phyloP scores from a whole-genome alignment of 2,329 filamentous ascomycete species.

The Teratosphaeria pseudoeucalypti region DNA sequence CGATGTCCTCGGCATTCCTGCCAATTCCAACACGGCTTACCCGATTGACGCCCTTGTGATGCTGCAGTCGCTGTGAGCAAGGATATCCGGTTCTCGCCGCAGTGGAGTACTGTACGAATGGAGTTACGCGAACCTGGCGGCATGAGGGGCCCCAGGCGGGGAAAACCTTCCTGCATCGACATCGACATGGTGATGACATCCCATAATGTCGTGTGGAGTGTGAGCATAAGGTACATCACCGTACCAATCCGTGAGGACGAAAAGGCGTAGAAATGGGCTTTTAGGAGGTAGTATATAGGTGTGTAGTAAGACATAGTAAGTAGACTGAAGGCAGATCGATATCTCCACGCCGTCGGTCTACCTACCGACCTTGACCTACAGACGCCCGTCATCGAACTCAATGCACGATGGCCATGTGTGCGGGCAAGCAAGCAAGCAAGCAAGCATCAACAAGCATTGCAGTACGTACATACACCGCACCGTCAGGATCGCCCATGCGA shows the following conservation, averaged over 20 bases:
- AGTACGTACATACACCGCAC: too few relatives aligned
- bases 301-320: neutral
- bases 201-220: too few relatives aligned
- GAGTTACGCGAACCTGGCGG: neutral
- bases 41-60: too few relatives aligned
- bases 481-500: too few relatives aligned
- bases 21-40: too few relatives aligned
- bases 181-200: too few relatives aligned
- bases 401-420: neutral
- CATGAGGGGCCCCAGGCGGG: neutral
- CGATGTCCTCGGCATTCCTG: too few relatives aligned
- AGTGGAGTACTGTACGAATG: neutral
- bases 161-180: neutral
- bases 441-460: neutral
- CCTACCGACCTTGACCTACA: neutral
- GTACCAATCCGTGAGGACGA: neutral
- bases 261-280: neutral
- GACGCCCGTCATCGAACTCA: neutral
- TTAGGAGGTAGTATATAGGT: too few relatives aligned
- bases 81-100: too few relatives aligned
- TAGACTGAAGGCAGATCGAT: neutral
- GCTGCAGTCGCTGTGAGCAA: too few relatives aligned
- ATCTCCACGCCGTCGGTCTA: neutral
- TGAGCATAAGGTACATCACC: neutral
- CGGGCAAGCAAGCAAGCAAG: too few relatives aligned